Evolutionary conservation across 106 monocot genomes (phyloP).

Genomic region (Apostasia ramifera): DNA sequence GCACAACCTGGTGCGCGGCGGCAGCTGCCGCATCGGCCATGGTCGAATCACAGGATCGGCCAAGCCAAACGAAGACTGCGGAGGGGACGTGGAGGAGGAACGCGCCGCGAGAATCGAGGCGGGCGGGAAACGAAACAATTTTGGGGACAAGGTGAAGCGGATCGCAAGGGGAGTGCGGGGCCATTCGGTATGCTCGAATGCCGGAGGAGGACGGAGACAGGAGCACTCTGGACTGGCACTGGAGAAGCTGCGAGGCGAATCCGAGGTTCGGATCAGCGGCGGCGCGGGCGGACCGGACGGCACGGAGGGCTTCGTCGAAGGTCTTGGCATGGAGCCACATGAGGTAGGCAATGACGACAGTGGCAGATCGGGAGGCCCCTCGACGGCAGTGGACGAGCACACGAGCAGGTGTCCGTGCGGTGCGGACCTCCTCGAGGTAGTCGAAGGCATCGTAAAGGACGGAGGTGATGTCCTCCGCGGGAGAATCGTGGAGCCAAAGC

Average conservation of each 20-base stretch:
- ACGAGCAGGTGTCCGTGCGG: slow-evolving; percentile 13
- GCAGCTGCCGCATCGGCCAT: slow-evolving; percentile 40
- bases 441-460: slow-evolving; percentile 81
- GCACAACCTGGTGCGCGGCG: slow-evolving; percentile 50
- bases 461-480: slow-evolving; percentile 64
- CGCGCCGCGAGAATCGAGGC: slow-evolving; percentile 67
- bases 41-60: slow-evolving; percentile 27
- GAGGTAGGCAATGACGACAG: slow-evolving; percentile 68
- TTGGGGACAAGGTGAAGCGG: slow-evolving; percentile 80
- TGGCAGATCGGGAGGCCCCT: slow-evolving; percentile 67
- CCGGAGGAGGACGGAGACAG: slow-evolving; percentile 21
- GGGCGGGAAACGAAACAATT: slow-evolving; percentile 12
- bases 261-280: slow-evolving; percentile 71
- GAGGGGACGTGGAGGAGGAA: slow-evolving; percentile 47
- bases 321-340: slow-evolving; percentile 49
- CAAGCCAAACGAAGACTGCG: slow-evolving; percentile 63
- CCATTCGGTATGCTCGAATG: slow-evolving; percentile 17
- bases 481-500: slow-evolving; percentile 69
- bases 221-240: slow-evolving; percentile 39
- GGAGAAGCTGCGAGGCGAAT: slow-evolving; percentile 69
- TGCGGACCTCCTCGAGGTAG: slow-evolving; percentile 52
- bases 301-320: slow-evolving; percentile 53
- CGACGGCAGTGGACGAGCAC: slow-evolving; percentile 68
- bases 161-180: slow-evolving; percentile 65
- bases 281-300: slow-evolving; percentile 42